phyloP scores from a whole-genome alignment of 1,284 basidiomycete genomes.

The Ceratobasidium sp. region DNA sequence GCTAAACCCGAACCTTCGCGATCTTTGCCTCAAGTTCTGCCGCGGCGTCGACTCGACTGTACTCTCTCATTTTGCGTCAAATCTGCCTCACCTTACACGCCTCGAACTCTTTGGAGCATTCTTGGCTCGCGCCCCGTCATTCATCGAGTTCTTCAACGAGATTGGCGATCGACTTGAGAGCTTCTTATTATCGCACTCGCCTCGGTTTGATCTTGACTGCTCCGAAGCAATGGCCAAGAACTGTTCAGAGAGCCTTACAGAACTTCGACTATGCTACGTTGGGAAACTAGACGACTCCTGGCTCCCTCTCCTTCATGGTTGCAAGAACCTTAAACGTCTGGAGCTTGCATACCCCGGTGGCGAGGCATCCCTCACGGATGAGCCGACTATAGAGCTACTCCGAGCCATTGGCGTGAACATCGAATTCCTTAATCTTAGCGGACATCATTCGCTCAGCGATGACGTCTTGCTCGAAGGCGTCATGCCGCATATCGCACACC shows the following conservation, averaged over 20 bases:
- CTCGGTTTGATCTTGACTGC: conserved; percentile 86
- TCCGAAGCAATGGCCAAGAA: conserved; percentile 72
- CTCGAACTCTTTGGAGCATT: conserved; percentile 92
- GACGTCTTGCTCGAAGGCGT: conserved; percentile 73
- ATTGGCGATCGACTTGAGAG: conserved; percentile 72
- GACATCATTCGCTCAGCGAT: conserved; percentile 71
- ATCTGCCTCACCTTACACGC: conserved; percentile 74
- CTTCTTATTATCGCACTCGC: conserved; percentile 87
- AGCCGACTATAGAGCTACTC: conserved; percentile 71
- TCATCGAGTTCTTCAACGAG: conserved; percentile 80
- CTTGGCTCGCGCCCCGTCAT: conserved; percentile 80
- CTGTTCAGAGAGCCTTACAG: conserved; percentile 72
- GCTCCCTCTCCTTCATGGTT: conserved; percentile 65
- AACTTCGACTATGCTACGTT: conserved; percentile 84
- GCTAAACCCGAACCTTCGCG: conserved; percentile 84
- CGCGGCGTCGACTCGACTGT: conserved; percentile 84
- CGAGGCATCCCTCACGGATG: conserved; percentile 67
- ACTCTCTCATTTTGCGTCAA: conserved; percentile 72
- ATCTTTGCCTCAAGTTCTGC: conserved; percentile 86
- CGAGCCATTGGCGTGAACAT: conserved; percentile 65
- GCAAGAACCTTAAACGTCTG: conserved; percentile 67
- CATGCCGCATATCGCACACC: conserved; percentile 63
- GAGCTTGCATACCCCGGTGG: conserved; percentile 70
- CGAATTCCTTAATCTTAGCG: conserved; percentile 73
- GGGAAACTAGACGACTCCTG: conserved; percentile 78